Base-by-base conservation (phyloP, 768 basidiomycete species). In the Boletus vinaceobasis region DNA sequence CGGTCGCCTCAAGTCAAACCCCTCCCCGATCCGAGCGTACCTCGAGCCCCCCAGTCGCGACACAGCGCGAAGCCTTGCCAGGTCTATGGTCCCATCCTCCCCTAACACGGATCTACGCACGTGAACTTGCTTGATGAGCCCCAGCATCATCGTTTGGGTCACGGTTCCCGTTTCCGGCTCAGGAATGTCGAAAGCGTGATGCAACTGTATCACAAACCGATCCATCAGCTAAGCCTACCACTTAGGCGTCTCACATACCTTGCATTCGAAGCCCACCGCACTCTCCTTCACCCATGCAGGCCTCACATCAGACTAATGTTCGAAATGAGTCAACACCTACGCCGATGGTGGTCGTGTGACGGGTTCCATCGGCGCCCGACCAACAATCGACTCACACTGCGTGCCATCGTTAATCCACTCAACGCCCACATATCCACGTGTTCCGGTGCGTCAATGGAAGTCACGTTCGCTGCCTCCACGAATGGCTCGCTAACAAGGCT, bases 401-500 rank as follows among this genome's bases (percentile, higher is more conserved):
- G 67, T 60, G 74, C 77, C 67, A 69, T 75, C 5, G 78, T 83
- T 51, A 86, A 68, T 27, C 86, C 86, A 57, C 82, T 82, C 50
- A 85, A 67, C 42, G 75, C 68, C 85, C 85, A 87, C 68, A 85
- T 83, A 61, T 81, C 74, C 29, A 75, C 72, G 42, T 77, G 67
- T 5, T 73, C 73, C 40, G 83, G 83, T 15, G 81, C 75, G 52
- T 86, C 82, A 23, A 82, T 75, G 8, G 81, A 74, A n/a, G 77
- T 73, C 46, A 71, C 68, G 62, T 86, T 85, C 8, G 81, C 82
- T 3, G 80, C 78, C 60, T 84, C 80, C 46, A 77, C 70, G 59
- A 85, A 81, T 0, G 81, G 71, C 66, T 90, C 86, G 52, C 84
- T 87, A 60, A 93, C 82, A 49, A 87, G 82, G 61, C 82, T 87